Base-by-base conservation (phyloP, 305 asterid genomes). In the Fraxinus dipetala region DNA sequence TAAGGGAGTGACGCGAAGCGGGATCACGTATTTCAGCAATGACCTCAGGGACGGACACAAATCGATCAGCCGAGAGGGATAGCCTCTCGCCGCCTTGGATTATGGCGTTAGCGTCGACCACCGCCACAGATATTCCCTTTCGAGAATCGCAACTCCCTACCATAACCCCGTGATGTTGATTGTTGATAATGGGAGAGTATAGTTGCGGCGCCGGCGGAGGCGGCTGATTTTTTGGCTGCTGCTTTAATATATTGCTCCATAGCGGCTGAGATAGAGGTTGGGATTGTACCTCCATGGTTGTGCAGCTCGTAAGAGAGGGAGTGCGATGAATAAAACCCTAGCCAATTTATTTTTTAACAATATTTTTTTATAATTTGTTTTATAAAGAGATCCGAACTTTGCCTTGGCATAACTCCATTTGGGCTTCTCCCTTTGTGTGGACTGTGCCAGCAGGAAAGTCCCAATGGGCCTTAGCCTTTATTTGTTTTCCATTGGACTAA, bases 51-150 rank as follows among this genome's bases (percentile, higher is more conserved):
- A 94, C 93, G 0, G 99, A 91, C 38, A 96, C 96, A 65, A 94
- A 95, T 6, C 96, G 94, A 82, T 93, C 98, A 26, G 98, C 97
- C 0, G 89, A 85, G 85, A 86, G 89, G 13, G 89, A 26, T 0
- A 95, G 90, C 83, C 72, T 87, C 79, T 90, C 93, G 16, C 97
- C 94, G 4, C 98, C 99, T 78, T 91, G 94, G 43, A 96, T 96
- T 80, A 96, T 87, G 76, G 98, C 98, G 87, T 94, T 96, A 75
- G 99, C 98, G 69, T 96, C 99, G 34, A 96, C 96, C 34, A 96
- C 95, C 11, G 98, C 98, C 76, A 96, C 96, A 0, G 94, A 89
- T 54, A 96, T 91, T 24, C 98, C 98, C 83, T 90, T 91, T 0
- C 92, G 84, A 10, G 98, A 93, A 76, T 89, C 88, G 90, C 98